Percentiles rank a stretch among this genome's conserved stretches.
phyloP scores from a whole-genome alignment of 306 rosid genomes.

The Ochetophila trinervis region DNA sequence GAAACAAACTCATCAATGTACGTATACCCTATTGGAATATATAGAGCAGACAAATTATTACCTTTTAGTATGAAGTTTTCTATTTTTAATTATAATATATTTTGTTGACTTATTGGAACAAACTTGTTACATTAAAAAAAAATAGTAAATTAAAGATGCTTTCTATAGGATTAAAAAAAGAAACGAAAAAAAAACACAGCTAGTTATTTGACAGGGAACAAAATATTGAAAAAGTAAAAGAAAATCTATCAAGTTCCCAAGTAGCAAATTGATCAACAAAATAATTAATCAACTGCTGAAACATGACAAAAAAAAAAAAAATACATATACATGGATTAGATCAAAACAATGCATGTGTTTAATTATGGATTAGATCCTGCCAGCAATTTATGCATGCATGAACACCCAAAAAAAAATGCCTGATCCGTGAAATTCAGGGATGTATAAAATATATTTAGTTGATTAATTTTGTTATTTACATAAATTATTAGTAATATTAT shows the following conservation, averaged over 20 bases:
- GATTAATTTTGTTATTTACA: background rate
- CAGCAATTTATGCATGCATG: slow-evolving; percentile 14
- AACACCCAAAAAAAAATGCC: background rate
- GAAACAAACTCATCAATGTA: too few relatives aligned
- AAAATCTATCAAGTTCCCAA: background rate
- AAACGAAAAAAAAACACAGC: too few relatives aligned
- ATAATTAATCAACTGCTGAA: background rate
- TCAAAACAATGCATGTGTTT: slow-evolving; percentile 52
- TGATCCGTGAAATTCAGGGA: background rate
- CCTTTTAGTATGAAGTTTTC: too few relatives aligned
- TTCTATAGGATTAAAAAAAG: too few relatives aligned
- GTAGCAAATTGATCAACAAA: too few relatives aligned
- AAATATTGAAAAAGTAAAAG: slow-evolving; percentile 1
- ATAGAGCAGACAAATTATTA: too few relatives aligned
- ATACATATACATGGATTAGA: slow-evolving; percentile 26
- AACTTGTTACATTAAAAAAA: too few relatives aligned
- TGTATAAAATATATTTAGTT: background rate
- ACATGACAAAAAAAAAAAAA: slow-evolving; percentile 13
- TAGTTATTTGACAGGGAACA: background rate
- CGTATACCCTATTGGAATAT: too few relatives aligned
- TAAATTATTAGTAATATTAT: slow-evolving; percentile 7
- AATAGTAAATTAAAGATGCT: too few relatives aligned
- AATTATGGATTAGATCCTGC: too few relatives aligned
- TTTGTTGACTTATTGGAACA: too few relatives aligned
- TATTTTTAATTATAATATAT: too few relatives aligned